Percentiles rank a stretch among this genome's conserved stretches.
These are phyloP conservation scores for Pythium chondricola DNA, from an alignment of 352 stramenopile species.

Conservation along the genomic window DNA sequence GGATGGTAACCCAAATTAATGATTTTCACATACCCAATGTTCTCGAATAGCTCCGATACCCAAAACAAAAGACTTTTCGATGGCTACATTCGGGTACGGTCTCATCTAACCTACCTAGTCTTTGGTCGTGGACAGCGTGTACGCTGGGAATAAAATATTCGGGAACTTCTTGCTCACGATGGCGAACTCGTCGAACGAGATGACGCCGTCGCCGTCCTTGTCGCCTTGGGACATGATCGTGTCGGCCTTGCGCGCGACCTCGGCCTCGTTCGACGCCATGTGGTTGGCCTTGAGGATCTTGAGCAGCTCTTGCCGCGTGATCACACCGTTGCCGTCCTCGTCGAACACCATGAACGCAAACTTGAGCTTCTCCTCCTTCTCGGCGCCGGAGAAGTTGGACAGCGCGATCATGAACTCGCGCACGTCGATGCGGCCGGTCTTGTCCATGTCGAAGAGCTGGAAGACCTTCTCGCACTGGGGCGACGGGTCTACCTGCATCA, in stretches of 20 bases:
- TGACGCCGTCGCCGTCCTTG: conserved; percentile 94
- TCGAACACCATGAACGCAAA: conserved; percentile 96
- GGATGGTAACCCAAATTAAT: conserved; percentile 1
- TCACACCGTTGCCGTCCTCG: conserved; percentile 92
- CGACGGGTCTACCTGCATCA: conserved; percentile 91
- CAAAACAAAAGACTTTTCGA: not conserved
- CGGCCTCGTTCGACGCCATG: conserved; percentile 88
- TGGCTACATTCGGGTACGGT: not conserved
- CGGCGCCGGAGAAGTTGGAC: conserved; percentile 90
- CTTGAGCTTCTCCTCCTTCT: conserved; percentile 96
- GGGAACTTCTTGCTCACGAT: conserved; percentile 96
- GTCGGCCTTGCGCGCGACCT: conserved; percentile 93
- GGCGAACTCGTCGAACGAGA: conserved; percentile 97
- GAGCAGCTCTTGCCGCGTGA: conserved; percentile 92
- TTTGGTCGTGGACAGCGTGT: conserved; percentile 61
- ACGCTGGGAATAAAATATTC: conserved; percentile 92
- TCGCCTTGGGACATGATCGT: conserved; percentile 96
- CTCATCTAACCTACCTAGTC: conserved; percentile 18
- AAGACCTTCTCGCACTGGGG: conserved; percentile 91
- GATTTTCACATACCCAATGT: not conserved
- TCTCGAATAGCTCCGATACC: not conserved
- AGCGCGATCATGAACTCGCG: conserved; percentile 94
- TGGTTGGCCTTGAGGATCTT: conserved; percentile 96
- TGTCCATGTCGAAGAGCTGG: conserved; percentile 93
- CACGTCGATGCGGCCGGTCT: conserved; percentile 88